Conservation (phyloP, 1,139 yeast species). For the Fermentozyma sake region DNA sequence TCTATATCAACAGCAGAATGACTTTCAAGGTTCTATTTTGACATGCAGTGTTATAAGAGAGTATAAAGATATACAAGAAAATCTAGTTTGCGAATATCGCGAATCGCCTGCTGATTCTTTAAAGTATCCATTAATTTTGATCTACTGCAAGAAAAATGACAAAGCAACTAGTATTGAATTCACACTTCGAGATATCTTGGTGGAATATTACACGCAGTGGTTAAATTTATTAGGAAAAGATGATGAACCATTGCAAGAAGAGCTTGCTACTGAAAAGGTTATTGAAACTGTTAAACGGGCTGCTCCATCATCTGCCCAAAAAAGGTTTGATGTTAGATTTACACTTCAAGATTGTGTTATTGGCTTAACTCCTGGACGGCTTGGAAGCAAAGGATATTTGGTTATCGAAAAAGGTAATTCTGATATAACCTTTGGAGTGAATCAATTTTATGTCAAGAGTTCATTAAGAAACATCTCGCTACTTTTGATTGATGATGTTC, state of each 20-base stretch:
- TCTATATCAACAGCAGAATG: constrained; percentile 29
- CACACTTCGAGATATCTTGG: constrained; percentile 36
- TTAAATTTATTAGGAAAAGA: constrained; percentile 15
- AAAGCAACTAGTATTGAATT: constrained; percentile 25
- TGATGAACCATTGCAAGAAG: background rate
- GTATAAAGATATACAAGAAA: constrained; percentile 15
- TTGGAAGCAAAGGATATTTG: constrained; percentile 49
- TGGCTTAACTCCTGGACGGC: constrained; percentile 56
- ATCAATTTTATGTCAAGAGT: constrained; percentile 34
- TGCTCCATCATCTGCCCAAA: constrained; percentile 2
- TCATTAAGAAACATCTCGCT: constrained; percentile 44
- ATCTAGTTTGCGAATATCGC: constrained; percentile 26
- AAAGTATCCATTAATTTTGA: constrained; percentile 19
- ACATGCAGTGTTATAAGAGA: constrained; percentile 19
- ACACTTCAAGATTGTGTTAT: constrained; percentile 49
- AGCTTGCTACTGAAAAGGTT: constrained; percentile 1
- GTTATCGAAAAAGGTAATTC: constrained; percentile 49
- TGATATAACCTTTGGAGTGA: constrained; percentile 37
- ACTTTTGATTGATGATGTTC: constrained; percentile 55
- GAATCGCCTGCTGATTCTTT: constrained; percentile 12
- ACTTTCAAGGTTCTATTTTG: constrained; percentile 26
- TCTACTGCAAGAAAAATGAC: constrained; percentile 18
- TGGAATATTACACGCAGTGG: constrained; percentile 61
- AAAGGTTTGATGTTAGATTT: constrained; percentile 36
- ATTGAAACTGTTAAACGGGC: constrained; percentile 1